Conservation (phyloP, 2,329 filamentous ascomycete species). For the Akanthomyces lecanii region DNA sequence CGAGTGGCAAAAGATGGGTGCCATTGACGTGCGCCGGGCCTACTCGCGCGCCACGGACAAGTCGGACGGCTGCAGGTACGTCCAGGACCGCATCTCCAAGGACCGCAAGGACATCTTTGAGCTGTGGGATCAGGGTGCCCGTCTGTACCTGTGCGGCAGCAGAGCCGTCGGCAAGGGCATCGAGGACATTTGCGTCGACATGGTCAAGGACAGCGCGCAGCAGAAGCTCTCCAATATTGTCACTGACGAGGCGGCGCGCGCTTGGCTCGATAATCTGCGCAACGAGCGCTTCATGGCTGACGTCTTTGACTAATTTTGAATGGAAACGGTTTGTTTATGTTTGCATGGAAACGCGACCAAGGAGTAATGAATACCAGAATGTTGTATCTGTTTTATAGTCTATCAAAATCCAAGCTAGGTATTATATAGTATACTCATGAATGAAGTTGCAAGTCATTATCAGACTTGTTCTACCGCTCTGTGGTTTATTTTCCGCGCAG, state of each 20-base stretch:
- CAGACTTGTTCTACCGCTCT: no score
- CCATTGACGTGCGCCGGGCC: constrained; percentile 56
- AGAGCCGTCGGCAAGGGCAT: constrained; percentile 46
- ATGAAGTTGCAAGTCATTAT: no score
- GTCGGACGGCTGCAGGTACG: constrained; percentile 45
- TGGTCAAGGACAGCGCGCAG: constrained; percentile 31
- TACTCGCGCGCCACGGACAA: constrained; percentile 40
- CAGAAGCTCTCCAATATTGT: constrained; percentile 29
- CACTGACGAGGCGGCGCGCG: constrained; percentile 36
- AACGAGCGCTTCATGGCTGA: constrained; percentile 57
- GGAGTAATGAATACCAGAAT: neutral
- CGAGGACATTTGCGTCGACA: constrained; percentile 34
- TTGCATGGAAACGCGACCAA: neutral
- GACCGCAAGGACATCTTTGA: constrained; percentile 33
- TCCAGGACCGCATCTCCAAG: constrained; percentile 41
- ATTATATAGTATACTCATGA: no score
- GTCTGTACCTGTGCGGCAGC: constrained; percentile 63
- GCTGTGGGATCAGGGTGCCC: constrained; percentile 43
- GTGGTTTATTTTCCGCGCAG: no score
- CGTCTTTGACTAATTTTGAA: constrained; percentile 50
- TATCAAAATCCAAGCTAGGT: no score
- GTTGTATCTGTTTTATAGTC: no score
- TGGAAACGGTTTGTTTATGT: neutral
- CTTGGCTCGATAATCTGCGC: constrained; percentile 46
- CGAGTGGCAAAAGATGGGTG: constrained; percentile 56